phyloP scores from a whole-genome alignment of 106 monocot species.

The Gastrodia elata region DNA sequence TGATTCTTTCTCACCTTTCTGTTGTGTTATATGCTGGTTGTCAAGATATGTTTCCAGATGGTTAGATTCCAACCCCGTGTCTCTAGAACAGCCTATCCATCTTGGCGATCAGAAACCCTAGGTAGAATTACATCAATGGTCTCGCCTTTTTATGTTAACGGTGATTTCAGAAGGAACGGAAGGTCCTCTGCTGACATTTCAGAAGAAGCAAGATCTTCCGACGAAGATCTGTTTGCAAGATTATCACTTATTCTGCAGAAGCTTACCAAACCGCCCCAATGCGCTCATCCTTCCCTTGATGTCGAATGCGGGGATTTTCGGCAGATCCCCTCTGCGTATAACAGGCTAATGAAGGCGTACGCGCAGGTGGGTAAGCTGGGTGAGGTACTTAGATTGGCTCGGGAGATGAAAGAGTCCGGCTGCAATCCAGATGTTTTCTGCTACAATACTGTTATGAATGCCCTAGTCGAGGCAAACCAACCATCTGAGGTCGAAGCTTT shows the following conservation, averaged over 20 bases:
- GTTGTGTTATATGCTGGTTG: no score
- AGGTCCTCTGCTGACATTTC: neutral
- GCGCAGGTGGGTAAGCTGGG: constrained; percentile 14
- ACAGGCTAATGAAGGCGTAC: constrained; percentile 34
- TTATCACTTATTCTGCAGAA: neutral
- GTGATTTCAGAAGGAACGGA: neutral
- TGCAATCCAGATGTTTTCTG: constrained; percentile 18
- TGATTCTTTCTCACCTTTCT: no score
- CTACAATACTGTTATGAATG: constrained; percentile 40
- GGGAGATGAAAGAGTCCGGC: constrained; percentile 23
- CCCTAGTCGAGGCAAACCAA: constrained; percentile 16
- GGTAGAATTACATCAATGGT: neutral
- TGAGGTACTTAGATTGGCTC: constrained; percentile 31
- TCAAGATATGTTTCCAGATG: neutral
- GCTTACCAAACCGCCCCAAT: neutral
- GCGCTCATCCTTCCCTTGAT: neutral
- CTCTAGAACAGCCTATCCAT: neutral
- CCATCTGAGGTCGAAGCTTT: constrained; percentile 16
- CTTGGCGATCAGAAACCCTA: neutral
- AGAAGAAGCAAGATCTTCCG: neutral
- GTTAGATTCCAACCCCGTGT: neutral
- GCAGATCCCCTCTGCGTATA: constrained; percentile 17
- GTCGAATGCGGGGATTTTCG: neutral
- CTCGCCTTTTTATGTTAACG: neutral
- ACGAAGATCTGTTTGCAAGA: neutral